Evolutionary conservation across 495 filamentous ascomycete species (phyloP), one percentile per base, ranked within the genome.

Genomic region (Annulohypoxylon nitens): DNA sequence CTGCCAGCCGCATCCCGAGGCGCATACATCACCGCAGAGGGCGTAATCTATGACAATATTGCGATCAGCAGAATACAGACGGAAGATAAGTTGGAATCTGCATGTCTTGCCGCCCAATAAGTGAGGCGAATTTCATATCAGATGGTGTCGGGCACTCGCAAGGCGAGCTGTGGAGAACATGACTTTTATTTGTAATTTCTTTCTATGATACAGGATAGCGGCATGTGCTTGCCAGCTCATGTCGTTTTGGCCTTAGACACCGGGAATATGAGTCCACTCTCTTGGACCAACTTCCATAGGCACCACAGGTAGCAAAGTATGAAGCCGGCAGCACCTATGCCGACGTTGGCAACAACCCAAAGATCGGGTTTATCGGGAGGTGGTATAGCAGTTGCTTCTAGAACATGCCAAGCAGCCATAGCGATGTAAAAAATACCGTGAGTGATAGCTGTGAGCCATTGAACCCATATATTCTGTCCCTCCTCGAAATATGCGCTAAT

Each of bases 291-390:
- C 70, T 86, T 89, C 87, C 88, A 90, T 60, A 94, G 79, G 75
- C 93, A 97, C 97, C 97, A 98, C 4, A 95, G 78, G 80, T 97
- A 97, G 75, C 93, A 95, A 23, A 97, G 80, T 0, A 88, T 88
- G 76, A 98, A 99, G 2, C 93, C 95, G 9, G 87, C 91, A 30
- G 92, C 92, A 6, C 95, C 96, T 8, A 98, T 82, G 23, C 93
- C 86, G 2, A 94, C 95, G 74, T 98, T 98, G 10, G 90, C 81
- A 1, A 99, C 97, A 7, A 95, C 90, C 94, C 94, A 98, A 9
- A 99, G 79, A 83, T 99, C 96, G 11, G 96, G 96, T 77, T 95
- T 97, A 34, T 84, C 84, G 1, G 84, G 73, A 4, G 94, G 94
- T 2, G 92, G 89, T 20, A 80, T 69, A 1, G 95, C 76, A 70